Conservation (phyloP, 2,329 filamentous ascomycete species). For the Cadophora sp. region DNA sequence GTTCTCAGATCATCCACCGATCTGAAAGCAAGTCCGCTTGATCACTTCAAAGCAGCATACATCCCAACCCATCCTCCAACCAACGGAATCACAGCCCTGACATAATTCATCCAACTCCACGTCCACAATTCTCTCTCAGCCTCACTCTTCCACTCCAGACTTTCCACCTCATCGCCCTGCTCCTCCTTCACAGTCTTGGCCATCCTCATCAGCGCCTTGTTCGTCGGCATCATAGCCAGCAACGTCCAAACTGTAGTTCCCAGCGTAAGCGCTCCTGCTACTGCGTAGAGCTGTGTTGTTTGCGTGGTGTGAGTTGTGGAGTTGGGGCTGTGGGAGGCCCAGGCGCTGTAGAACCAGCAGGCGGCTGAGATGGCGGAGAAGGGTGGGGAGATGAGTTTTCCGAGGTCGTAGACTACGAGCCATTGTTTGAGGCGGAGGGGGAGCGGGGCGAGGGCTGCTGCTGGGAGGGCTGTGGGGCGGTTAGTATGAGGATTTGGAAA, state of each 20-base stretch:
- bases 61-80: conserved; percentile 15
- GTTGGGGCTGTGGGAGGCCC: background rate
- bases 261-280: background rate
- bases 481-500: background rate
- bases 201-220: background rate
- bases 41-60: conserved; percentile 12
- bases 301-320: background rate
- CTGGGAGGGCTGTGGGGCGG: background rate
- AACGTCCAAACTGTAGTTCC: background rate
- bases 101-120: conserved; percentile 14
- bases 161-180: background rate
- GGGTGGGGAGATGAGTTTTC: background rate
- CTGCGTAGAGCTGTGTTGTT: background rate
- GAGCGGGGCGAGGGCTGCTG: background rate
- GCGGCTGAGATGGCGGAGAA: background rate
- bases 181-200: background rate
- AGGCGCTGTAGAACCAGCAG: background rate
- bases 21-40: no score
- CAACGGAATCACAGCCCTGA: conserved; percentile 16
- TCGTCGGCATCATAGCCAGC: background rate
- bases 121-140: background rate
- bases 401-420: background rate
- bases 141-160: background rate
- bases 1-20: no score
- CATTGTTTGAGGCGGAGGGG: background rate